A percentile compares a stretch with the other conserved stretches of the same genome.
phyloP scores from a whole-genome alignment of 1,284 basidiomycete genomes.

The Cronartium quercuum region DNA sequence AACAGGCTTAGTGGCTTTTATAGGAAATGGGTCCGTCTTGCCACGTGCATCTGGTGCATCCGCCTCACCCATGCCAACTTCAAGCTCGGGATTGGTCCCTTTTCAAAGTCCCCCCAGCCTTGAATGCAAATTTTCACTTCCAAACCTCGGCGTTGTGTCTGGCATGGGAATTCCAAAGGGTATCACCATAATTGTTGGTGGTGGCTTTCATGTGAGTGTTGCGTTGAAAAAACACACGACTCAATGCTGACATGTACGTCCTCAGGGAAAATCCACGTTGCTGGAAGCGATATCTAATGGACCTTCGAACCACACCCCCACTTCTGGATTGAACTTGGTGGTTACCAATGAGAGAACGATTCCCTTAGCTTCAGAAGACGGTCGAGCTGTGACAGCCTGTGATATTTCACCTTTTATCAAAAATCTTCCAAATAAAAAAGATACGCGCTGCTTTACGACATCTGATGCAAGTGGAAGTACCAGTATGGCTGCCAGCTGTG shows the following conservation, averaged over 20 bases:
- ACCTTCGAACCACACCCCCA: conserved; percentile 34
- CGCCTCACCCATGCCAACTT: conserved; percentile 22
- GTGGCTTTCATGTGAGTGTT: conserved; percentile 27
- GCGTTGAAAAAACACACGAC: neutral
- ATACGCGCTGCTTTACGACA: conserved; percentile 29
- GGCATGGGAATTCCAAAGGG: conserved; percentile 33
- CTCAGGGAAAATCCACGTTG: conserved; percentile 30
- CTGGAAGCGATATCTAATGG: conserved; percentile 37
- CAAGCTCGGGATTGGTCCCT: conserved; percentile 14
- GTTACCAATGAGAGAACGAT: conserved; percentile 18
- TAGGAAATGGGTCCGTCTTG: conserved; percentile 32
- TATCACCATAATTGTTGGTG: conserved; percentile 34
- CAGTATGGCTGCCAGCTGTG: conserved; percentile 31
- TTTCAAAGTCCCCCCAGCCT: conserved; percentile 30
- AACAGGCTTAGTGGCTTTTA: conserved; percentile 31
- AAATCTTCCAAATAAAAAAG: conserved; percentile 33
- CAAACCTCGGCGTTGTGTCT: conserved; percentile 17
- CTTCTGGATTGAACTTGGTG: conserved; percentile 23
- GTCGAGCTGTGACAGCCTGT: conserved; percentile 19
- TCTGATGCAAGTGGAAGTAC: conserved; percentile 37
- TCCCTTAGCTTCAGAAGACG: conserved; percentile 32
- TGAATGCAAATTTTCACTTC: conserved; percentile 18
- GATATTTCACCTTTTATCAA: conserved; percentile 34
- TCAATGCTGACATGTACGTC: neutral
- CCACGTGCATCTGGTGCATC: conserved; percentile 32